Percentiles rank a stretch among this genome's conserved stretches.
Evolutionary conservation across 208 protist genomes (phyloP).

Genomic region (Wallacemonas sp.): DNA sequence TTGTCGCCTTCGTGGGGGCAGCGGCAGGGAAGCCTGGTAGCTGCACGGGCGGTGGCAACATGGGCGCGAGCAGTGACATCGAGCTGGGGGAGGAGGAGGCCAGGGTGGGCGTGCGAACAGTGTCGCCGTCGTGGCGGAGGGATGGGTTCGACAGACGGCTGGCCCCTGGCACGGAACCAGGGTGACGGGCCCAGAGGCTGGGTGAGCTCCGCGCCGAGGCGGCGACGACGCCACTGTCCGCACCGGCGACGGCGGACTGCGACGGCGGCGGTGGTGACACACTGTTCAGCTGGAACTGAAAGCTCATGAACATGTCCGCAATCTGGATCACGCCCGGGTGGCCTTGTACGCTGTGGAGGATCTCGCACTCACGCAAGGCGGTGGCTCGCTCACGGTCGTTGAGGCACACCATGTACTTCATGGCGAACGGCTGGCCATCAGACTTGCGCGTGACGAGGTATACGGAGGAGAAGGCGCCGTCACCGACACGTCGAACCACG

Average conservation of each 20-base stretch:
- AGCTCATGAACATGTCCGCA: slow-evolving; percentile 62
- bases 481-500: slow-evolving; percentile 31
- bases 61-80: too few relatives aligned
- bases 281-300: slow-evolving; percentile 9
- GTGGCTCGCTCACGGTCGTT: slow-evolving; percentile 31
- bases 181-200: neutral
- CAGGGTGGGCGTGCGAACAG: too few relatives aligned
- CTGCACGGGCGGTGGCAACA: neutral
- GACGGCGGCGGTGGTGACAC: neutral
- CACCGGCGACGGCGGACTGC: neutral
- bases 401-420: slow-evolving; percentile 44
- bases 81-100: too few relatives aligned
- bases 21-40: too few relatives aligned
- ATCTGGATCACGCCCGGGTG: slow-evolving; percentile 56
- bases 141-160: too few relatives aligned
- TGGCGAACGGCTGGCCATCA: slow-evolving; percentile 15
- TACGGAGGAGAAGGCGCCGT: slow-evolving; percentile 45
- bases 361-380: slow-evolving; percentile 50
- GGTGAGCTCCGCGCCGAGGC: neutral
- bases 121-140: too few relatives aligned
- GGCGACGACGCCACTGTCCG: neutral
- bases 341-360: slow-evolving; percentile 42
- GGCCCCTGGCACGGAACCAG: too few relatives aligned
- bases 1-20: neutral
- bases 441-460: slow-evolving; percentile 28